phyloP scores from a whole-genome alignment of 2,329 filamentous ascomycete species.

The Ophiosphaerella korrae region DNA sequence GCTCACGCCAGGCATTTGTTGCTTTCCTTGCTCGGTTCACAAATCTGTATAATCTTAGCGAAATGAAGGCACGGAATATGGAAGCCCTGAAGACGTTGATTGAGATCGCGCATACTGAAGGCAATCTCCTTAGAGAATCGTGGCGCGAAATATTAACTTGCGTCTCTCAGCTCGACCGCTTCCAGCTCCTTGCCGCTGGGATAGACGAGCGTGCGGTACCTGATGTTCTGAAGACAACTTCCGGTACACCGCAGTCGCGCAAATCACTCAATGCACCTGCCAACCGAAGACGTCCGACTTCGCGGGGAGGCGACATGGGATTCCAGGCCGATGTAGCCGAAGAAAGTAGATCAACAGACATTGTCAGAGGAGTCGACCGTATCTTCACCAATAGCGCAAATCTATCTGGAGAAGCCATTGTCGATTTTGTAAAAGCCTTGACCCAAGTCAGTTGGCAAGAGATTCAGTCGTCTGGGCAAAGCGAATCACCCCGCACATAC shows the following conservation, averaged over 20 bases:
- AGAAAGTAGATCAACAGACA: conserved; percentile 90
- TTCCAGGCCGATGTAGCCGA: conserved; percentile 83
- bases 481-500: conserved; percentile 94
- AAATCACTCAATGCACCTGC: conserved; percentile 68
- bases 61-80: conserved; percentile 95
- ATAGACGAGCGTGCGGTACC: conserved; percentile 92
- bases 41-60: conserved; percentile 91
- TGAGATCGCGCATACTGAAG: conserved; percentile 90
- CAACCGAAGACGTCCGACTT: conserved; percentile 55
- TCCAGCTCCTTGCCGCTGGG: conserved; percentile 92
- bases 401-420: conserved; percentile 89
- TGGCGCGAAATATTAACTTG: conserved; percentile 97
- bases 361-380: conserved; percentile 88
- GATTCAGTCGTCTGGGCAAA: conserved; percentile 95
- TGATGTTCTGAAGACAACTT: conserved; percentile 79
- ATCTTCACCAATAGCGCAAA: conserved; percentile 98
- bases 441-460: conserved; percentile 99
- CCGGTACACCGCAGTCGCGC: conserved; percentile 63
- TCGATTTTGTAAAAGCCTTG: conserved; percentile 89
- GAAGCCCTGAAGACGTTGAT: conserved; percentile 91
- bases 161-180: conserved; percentile 91
- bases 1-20: conserved; percentile 93
- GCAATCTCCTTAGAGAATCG: conserved; percentile 83
- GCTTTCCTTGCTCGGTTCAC: conserved; percentile 91
- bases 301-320: conserved; percentile 51